Base-by-base conservation (phyloP, 2,329 filamentous ascomycete genomes). In the Scopulariopsis brevicaulis region DNA sequence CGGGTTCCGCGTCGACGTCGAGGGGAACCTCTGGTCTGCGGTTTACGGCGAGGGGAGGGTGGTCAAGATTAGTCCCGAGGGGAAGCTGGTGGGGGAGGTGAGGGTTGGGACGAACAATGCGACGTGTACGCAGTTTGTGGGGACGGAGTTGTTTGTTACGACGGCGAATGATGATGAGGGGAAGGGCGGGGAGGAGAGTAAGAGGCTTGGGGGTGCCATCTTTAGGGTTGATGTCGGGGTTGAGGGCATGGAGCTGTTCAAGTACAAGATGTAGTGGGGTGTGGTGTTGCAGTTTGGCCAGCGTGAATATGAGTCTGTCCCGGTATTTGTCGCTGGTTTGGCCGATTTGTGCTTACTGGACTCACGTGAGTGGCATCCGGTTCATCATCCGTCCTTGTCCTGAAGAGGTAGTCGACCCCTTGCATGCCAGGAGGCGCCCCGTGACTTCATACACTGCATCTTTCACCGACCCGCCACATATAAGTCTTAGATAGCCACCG, bases 1-100 rank as follows among this genome's bases (percentile, higher is more conserved):
- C 70, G 92, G 92, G 2, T 92, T 93, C 72, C 85, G 86, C 61
- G 81, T 95, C 65, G 92, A 96, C 67, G 81, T 79, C 51, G 83
- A 95, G 58, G 91, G 90, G n/a, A 86, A 87, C 73, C 78, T 96
- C 65, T 96, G 93, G 92, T 85, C 88, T 61, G 89, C 90, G 8
- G 77, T 94, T n/a, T 94, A 90, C 67, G 90, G 90, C 57, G 88
- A 87, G 61, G 77, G 81, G 60, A 81, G 83, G 60, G 89, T 96
- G 25, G 73, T 96, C 63, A 83, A 87, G 68, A 86, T 96, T 66
- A 83, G 80, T 54, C 82, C 84, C 4, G 70, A 79, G 55, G 90
- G 90, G 2, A 74, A 84, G 65, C 72, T 96, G 34, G 76, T 92
- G 5, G 90, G 89, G 7, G 82, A 90, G 73, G 78, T 96, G 62